Evolutionary conservation across 2,329 filamentous ascomycete species (phyloP).

Genomic region (Helicocarpus griseus): DNA sequence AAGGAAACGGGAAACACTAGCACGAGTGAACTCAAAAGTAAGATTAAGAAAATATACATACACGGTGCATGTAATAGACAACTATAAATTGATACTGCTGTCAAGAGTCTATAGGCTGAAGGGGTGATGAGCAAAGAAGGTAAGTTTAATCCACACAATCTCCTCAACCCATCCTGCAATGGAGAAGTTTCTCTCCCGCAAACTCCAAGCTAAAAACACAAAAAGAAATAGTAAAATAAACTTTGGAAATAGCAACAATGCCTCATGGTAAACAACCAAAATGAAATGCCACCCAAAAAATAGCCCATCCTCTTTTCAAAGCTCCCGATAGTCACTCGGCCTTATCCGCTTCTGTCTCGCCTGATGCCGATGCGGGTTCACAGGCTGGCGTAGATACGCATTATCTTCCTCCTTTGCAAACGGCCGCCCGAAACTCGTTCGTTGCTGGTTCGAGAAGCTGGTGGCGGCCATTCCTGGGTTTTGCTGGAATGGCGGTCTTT

Average conservation of each 20-base stretch:
- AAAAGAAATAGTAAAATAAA: not conserved
- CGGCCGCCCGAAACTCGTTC: conserved; percentile 43
- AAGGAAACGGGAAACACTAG: too few species aligned
- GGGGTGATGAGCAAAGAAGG: too few species aligned
- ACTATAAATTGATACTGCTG: too few species aligned
- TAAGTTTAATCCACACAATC: not conserved
- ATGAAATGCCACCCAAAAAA: not conserved
- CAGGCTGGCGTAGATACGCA: conserved; percentile 89
- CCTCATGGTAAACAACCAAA: too few species aligned
- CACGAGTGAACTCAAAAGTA: too few species aligned
- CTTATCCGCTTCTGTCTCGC: conserved; percentile 69
- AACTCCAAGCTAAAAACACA: not conserved
- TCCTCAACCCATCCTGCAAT: not conserved
- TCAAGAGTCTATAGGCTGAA: too few species aligned
- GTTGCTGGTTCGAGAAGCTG: conserved; percentile 52
- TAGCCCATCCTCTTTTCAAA: too few species aligned
- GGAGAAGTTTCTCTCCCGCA: not conserved
- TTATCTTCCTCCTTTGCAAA: conserved; percentile 65
- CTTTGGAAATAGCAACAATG: too few species aligned
- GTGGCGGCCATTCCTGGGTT: conserved; percentile 27
- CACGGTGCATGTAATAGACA: too few species aligned
- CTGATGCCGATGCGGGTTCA: conserved; percentile 86
- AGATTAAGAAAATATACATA: too few species aligned
- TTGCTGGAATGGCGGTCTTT: conserved; percentile 23
- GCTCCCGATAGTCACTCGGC: conserved; percentile 83